phyloP scores from a whole-genome alignment of 2,329 filamentous ascomycete species.

The Calonectria montana region DNA sequence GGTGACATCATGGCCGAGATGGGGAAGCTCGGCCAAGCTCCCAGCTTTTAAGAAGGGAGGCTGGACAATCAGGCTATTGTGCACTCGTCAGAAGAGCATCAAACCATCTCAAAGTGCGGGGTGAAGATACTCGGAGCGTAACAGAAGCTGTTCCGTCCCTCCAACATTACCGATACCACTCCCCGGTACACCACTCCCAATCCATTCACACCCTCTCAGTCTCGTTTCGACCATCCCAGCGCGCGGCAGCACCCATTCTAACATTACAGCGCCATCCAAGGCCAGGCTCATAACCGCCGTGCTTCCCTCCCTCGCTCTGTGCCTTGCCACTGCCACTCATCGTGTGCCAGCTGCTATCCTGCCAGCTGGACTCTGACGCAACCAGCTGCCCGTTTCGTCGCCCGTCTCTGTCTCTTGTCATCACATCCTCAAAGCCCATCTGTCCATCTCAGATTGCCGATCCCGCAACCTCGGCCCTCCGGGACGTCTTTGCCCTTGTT shows the following conservation, averaged over 20 bases:
- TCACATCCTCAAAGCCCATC: not conserved
- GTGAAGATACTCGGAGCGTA: slow-evolving; percentile 37
- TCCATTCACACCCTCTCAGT: slow-evolving; percentile 28
- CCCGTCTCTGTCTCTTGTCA: slow-evolving; percentile 23
- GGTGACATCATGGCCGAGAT: slow-evolving; percentile 40
- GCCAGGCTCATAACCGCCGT: slow-evolving; percentile 35
- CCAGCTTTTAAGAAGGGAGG: slow-evolving; percentile 44
- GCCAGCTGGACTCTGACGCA: slow-evolving; percentile 37
- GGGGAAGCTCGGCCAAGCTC: slow-evolving; percentile 39
- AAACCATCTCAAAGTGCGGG: slow-evolving; percentile 37
- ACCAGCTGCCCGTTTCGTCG: slow-evolving; percentile 39
- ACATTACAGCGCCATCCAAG: slow-evolving; percentile 28
- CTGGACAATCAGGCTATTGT: slow-evolving; percentile 38
- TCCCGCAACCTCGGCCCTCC: slow-evolving; percentile 32
- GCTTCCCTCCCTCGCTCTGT: slow-evolving; percentile 40
- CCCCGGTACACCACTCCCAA: slow-evolving; percentile 10
- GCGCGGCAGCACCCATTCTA: slow-evolving; percentile 23
- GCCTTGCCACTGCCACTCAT: slow-evolving; percentile 29
- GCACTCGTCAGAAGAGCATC: slow-evolving; percentile 27
- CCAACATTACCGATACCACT: slow-evolving; percentile 33
- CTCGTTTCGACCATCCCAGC: slow-evolving; percentile 35
- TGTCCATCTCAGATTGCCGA: slow-evolving; percentile 29
- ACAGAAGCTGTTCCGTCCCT: slow-evolving; percentile 45
- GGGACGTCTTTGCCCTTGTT: slow-evolving; percentile 25
- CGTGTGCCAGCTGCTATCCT: slow-evolving; percentile 27